Conservation (phyloP, 1,284 basidiomycete species). For the Vanrija sp. region DNA sequence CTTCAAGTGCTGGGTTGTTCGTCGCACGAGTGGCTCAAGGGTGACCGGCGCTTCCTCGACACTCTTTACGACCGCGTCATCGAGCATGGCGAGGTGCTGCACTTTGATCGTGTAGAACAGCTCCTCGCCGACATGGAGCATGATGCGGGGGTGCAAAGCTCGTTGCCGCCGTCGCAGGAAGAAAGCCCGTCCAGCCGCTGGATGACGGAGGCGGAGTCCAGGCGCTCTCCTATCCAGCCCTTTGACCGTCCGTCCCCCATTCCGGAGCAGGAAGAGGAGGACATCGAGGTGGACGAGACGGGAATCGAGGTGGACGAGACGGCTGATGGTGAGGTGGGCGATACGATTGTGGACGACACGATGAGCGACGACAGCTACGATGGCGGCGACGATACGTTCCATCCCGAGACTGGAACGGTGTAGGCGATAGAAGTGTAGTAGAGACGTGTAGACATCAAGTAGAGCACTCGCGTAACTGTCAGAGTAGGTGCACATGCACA, state of each 20-base stretch:
- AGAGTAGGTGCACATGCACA: too few species aligned
- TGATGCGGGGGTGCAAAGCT: background rate
- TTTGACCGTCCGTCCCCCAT: background rate
- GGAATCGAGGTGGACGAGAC: background rate
- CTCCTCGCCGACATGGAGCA: too few species aligned
- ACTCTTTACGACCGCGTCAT: constrained; percentile 12
- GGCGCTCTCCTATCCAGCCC: too few species aligned
- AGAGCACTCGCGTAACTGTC: too few species aligned
- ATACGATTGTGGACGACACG: background rate
- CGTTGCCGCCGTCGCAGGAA: background rate
- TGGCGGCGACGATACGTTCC: too few species aligned
- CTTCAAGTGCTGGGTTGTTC: background rate
- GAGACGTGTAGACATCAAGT: too few species aligned
- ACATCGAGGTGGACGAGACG: constrained; percentile 1
- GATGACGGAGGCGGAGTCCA: background rate
- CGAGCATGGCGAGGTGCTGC: constrained; percentile 1
- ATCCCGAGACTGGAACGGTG: too few species aligned
- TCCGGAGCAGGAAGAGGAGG: background rate
- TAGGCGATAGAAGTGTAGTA: too few species aligned
- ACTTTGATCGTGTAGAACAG: background rate
- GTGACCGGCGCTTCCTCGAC: background rate
- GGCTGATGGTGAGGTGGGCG: background rate
- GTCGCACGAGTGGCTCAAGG: constrained; percentile 8
- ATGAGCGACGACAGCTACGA: background rate
- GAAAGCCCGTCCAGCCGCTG: background rate